Evolutionary conservation across 345 rosid genomes (phyloP).

Genomic region (Microthlaspi erraticum): DNA sequence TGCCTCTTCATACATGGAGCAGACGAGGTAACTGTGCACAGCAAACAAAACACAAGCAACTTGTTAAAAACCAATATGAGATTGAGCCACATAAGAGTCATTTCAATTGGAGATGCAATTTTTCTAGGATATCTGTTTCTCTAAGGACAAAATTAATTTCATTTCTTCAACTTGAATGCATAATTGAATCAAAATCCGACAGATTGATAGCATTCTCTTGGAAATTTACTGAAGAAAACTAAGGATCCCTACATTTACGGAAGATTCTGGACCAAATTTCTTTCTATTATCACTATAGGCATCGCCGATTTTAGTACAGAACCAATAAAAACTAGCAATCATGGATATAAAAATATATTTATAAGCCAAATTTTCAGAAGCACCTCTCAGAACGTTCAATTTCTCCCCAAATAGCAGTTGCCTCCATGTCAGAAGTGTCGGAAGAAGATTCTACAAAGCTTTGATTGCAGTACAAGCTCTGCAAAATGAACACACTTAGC

Average conservation of each 20-base stretch:
- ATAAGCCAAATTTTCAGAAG: neutral
- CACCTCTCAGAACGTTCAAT: constrained; percentile 51
- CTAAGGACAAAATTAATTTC: neutral
- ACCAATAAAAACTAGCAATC: neutral
- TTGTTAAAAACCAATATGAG: neutral
- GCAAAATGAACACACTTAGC: neutral
- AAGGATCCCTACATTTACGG: too few species aligned
- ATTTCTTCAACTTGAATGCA: neutral
- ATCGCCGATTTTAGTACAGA: constrained; percentile 3
- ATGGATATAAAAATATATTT: neutral
- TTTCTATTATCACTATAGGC: neutral
- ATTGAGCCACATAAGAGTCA: neutral
- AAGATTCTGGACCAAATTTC: neutral
- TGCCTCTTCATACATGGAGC: constrained; percentile 81
- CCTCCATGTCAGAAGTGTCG: constrained; percentile 27
- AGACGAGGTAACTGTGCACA: constrained; percentile 67
- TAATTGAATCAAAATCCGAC: constrained; percentile 16
- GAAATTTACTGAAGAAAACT: constrained; percentile 2
- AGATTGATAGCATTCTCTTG: neutral
- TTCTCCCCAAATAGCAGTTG: constrained; percentile 38
- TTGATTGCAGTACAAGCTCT: neutral
- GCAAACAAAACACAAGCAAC: constrained; percentile 1
- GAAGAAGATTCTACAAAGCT: neutral
- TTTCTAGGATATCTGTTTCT: neutral
- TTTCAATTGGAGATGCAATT: neutral